Evolutionary conservation across 2,329 filamentous ascomycete genomes (phyloP), one percentile per base, ranked within the genome.

Genomic region (Hypoxylon sp.): DNA sequence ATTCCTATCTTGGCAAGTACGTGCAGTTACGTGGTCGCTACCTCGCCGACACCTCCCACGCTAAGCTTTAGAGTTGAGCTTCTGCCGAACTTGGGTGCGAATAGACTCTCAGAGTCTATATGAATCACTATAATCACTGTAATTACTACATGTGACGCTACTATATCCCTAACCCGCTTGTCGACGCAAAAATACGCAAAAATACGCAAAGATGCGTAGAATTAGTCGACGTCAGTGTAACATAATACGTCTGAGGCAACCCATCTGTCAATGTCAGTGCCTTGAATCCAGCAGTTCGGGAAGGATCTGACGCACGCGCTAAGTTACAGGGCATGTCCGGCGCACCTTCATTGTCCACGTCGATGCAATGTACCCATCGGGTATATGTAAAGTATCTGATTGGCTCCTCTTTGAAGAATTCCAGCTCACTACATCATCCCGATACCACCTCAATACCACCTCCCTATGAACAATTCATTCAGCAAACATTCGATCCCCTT

Each of bases 241-340:
- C 56, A 37, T 0, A 31, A 37, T 35, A 17, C 17, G 64, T 65
- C 44, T 64, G 67, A 70, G 67, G 67, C 10, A 62, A 24, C 67
- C 66, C 47, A 65, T 50, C 27, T 37, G 42, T 19, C 47, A 8
- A 57, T 19, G 27, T 24, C 27, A 39, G 56, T 24, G 19, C 58
- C 37, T 48, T 48, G 42, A 51, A 52, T 55, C 67, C 67, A 54
- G 37, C 44, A 37, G 64, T 47, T 37, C 56, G 67, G 67, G 51
- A 67, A 59, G 51, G 59, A 60, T 63, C 29, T 67, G 57, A 62
- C 46, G 67, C 64, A 59, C 13, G 59, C 67, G 56, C 39, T 37
- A 46, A 48, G 64, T 56, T 67, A 52, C 67, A 62, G 47, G 44
- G 10, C 24, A 53, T 55, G 56, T 51, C 37, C 46, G 31, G 46